Percentiles rank a stretch among this genome's conserved stretches.
Evolutionary conservation across 805 yeast species (phyloP).

Genomic region (Scheffersomyces stipitis): DNA sequence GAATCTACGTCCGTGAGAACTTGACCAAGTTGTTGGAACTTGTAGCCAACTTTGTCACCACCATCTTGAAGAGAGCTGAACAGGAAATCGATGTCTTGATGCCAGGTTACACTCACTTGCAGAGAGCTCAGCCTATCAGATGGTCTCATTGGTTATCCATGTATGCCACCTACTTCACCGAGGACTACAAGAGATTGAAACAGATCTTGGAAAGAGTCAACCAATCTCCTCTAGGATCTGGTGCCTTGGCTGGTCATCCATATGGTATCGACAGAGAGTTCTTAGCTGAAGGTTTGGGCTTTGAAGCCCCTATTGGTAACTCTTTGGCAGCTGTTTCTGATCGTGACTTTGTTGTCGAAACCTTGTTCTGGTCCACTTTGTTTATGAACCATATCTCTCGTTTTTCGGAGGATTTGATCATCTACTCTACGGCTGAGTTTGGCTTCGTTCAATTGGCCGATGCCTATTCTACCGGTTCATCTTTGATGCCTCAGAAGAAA

Average conservation of each 20-base stretch:
- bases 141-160: slow-evolving; percentile 98
- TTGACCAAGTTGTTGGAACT: slow-evolving; percentile 59
- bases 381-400: slow-evolving; percentile 96
- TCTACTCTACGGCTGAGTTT: slow-evolving; percentile 96
- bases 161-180: slow-evolving; percentile 91
- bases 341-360: slow-evolving; percentile 95
- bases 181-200: slow-evolving; percentile 81
- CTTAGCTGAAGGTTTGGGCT: slow-evolving; percentile 77
- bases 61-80: slow-evolving; percentile 73
- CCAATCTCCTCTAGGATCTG: slow-evolving; percentile 90
- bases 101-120: slow-evolving; percentile 99
- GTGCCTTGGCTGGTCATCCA: slow-evolving; percentile 99
- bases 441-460: slow-evolving; percentile 92
- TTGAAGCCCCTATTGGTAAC: slow-evolving; percentile 86
- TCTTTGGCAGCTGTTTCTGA: slow-evolving; percentile 96
- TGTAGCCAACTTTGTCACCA: slow-evolving; percentile 61
- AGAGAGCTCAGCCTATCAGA: slow-evolving; percentile 99
- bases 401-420: slow-evolving; percentile 90
- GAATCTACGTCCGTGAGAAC: slow-evolving; percentile 85
- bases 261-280: slow-evolving; percentile 97
- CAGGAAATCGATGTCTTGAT: slow-evolving; percentile 85
- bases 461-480: slow-evolving; percentile 97
- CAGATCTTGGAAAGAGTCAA: slow-evolving; percentile 83
- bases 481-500: slow-evolving; percentile 98
- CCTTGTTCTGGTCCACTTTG: slow-evolving; percentile 91